Percentiles rank a stretch among this genome's conserved stretches.
Conservation (phyloP, 768 basidiomycete genomes). For the Sarcodon aspratus region DNA sequence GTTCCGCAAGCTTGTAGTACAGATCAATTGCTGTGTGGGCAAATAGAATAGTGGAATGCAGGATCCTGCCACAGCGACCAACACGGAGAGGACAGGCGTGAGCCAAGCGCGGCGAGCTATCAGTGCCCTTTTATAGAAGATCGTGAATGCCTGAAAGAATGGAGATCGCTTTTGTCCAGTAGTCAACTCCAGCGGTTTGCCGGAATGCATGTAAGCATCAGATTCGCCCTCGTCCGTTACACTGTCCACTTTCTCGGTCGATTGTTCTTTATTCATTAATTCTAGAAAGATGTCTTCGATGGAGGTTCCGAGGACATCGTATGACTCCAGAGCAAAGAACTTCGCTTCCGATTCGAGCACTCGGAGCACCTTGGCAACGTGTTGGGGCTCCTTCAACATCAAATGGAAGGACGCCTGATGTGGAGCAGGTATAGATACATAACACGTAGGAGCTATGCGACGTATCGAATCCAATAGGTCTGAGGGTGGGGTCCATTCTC, state of each 20-base stretch:
- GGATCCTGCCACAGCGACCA: conserved; percentile 44
- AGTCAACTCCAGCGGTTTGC: conserved; percentile 25
- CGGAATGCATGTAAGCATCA: conserved; percentile 3
- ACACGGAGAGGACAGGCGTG: conserved; percentile 38
- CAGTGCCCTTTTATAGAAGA: conserved; percentile 60
- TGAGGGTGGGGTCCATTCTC: conserved; percentile 9
- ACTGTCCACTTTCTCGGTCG: conserved; percentile 15
- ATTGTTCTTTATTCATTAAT: conserved; percentile 39
- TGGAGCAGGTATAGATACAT: conserved; percentile 30
- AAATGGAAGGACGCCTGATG: conserved; percentile 42
- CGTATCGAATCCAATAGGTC: conserved; percentile 32
- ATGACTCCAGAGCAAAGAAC: conserved; percentile 31
- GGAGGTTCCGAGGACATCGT: conserved; percentile 61
- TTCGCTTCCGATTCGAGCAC: conserved; percentile 35
- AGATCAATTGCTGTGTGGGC: conserved; percentile 35
- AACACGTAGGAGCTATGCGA: conserved; percentile 31
- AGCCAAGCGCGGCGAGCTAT: conserved; percentile 62
- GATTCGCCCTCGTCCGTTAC: conserved; percentile 7
- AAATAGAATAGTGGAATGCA: conserved; percentile 63
- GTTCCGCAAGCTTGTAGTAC: conserved; percentile 27
- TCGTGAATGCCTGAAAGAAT: conserved; percentile 55
- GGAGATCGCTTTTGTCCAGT: conserved; percentile 44
- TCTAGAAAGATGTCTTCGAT: conserved; percentile 78
- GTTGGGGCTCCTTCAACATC: conserved; percentile 41
- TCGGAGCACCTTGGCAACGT: conserved; percentile 45